Evolutionary conservation across 2,329 filamentous ascomycete genomes (phyloP).

Genomic region (Aquanectria penicillioides): DNA sequence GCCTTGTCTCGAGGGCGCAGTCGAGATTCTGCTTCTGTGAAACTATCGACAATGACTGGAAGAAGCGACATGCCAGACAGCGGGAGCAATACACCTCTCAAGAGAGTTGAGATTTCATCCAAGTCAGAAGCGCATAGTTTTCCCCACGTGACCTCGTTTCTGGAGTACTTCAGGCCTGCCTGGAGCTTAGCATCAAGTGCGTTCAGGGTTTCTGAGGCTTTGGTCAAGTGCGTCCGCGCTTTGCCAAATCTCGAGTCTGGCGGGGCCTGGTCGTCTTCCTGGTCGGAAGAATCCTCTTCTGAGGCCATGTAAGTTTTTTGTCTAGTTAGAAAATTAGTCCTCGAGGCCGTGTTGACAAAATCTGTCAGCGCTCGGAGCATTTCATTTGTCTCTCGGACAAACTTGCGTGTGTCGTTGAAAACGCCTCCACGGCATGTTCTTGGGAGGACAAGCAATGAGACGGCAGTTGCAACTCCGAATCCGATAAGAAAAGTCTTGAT

Average conservation of each 20-base stretch:
- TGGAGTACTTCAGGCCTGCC: constrained; percentile 13
- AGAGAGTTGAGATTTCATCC: constrained; percentile 6
- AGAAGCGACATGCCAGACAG: constrained; percentile 21
- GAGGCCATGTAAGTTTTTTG: constrained; percentile 1
- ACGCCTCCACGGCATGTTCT: constrained; percentile 20
- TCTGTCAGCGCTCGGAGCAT: constrained; percentile 12
- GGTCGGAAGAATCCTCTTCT: not conserved
- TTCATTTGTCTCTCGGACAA: constrained; percentile 14
- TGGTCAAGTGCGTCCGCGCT: not conserved
- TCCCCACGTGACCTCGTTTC: constrained; percentile 11
- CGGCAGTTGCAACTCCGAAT: constrained; percentile 15
- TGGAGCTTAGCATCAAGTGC: constrained; percentile 16
- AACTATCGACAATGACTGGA: constrained; percentile 16
- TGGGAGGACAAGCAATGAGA: constrained; percentile 22
- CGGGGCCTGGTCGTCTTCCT: not conserved
- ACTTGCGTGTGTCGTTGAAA: constrained; percentile 13
- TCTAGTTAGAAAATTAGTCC: constrained; percentile 6
- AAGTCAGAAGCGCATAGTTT: constrained; percentile 6
- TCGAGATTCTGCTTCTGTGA: constrained; percentile 1
- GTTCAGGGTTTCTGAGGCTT: constrained; percentile 14
- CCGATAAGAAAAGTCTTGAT: constrained; percentile 25
- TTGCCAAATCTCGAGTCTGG: constrained; percentile 4
- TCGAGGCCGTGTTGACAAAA: constrained; percentile 8
- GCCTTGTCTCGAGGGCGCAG: not conserved
- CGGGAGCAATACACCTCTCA: constrained; percentile 11